These are phyloP conservation scores for Tetrahymena thermophila DNA, from an alignment of 73 alveolate species.

Conservation along the genomic window DNA sequence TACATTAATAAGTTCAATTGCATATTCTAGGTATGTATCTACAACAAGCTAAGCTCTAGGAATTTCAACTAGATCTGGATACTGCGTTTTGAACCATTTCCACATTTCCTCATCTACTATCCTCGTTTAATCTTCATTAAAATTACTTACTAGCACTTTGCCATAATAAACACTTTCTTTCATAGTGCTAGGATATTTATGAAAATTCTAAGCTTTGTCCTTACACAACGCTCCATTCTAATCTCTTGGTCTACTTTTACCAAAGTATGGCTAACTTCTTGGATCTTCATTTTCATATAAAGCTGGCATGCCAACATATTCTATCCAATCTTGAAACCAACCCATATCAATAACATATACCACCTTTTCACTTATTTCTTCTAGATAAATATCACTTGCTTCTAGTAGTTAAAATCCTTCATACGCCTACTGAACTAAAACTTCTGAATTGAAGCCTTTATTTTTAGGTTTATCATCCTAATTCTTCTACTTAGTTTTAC, in stretches of 20 bases:
- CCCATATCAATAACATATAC: not conserved
- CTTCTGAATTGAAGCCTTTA: not conserved
- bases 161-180: not conserved
- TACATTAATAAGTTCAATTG: not conserved
- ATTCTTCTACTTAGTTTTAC: not conserved
- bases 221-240: not conserved
- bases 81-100: not conserved
- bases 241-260: not conserved
- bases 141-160: not conserved
- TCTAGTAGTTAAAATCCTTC: not conserved
- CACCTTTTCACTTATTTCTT: not conserved
- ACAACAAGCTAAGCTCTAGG: not conserved
- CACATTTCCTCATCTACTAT: not conserved
- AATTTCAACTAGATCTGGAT: not conserved
- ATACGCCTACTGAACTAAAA: not conserved
- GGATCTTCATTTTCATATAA: not conserved
- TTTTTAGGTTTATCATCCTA: not conserved
- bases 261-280: not conserved
- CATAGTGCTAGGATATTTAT: not conserved
- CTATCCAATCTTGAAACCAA: not conserved
- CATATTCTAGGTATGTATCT: not conserved
- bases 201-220: not conserved
- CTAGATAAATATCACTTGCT: not conserved
- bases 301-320: not conserved
- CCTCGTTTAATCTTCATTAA: not conserved